Evolutionary conservation across 306 rosid genomes (phyloP).

Genomic region (Quercus robur): DNA sequence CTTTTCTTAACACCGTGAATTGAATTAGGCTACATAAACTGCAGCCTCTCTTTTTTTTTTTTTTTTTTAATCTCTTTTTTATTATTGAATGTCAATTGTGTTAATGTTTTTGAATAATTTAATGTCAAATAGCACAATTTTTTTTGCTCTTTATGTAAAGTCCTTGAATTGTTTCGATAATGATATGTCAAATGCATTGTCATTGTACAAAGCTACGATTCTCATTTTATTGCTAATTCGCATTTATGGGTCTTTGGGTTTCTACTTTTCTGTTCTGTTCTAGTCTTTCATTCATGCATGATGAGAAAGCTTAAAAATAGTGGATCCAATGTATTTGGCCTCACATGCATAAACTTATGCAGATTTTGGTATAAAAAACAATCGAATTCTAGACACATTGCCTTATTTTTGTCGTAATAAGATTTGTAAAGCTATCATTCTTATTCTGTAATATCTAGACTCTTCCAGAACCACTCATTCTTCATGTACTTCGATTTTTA

Average conservation of each 20-base stretch:
- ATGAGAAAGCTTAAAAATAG: background rate
- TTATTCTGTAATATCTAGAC: background rate
- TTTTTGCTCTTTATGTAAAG: conserved; percentile 21
- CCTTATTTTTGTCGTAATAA: background rate
- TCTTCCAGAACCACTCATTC: too few species aligned
- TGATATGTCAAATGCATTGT: background rate
- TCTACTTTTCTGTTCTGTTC: background rate
- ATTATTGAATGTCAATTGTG: conserved; percentile 33
- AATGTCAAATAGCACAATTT: conserved; percentile 26
- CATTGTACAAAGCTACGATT: background rate
- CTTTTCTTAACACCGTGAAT: conserved; percentile 50
- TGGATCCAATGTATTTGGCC: background rate
- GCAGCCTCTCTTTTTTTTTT: conserved; percentile 30
- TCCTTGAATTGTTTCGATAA: background rate
- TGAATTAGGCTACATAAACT: conserved; percentile 50
- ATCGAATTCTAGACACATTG: background rate
- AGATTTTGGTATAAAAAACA: background rate
- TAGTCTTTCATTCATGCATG: background rate
- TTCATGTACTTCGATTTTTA: too few species aligned
- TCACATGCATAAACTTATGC: background rate
- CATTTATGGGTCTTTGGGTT: background rate
- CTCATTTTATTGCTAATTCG: background rate
- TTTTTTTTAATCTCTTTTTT: conserved; percentile 13
- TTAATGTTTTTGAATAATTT: conserved; percentile 31
- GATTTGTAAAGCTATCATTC: background rate